Base-by-base conservation (phyloP, 2,329 filamentous ascomycete species). In the Lomentospora prolificans region DNA sequence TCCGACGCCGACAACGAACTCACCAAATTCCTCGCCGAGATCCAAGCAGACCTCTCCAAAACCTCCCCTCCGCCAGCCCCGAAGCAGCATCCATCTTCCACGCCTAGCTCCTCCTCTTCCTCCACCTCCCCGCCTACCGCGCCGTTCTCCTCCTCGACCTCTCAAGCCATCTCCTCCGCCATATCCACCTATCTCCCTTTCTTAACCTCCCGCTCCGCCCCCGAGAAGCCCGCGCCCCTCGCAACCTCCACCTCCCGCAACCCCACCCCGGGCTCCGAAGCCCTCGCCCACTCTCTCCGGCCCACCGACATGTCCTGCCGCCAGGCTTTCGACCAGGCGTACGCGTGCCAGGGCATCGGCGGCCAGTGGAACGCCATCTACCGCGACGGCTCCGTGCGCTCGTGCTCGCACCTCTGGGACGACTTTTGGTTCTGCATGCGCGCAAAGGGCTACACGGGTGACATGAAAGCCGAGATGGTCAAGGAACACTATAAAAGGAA, bases 401-500 rank as follows among this genome's bases (percentile, higher is more conserved):
- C 81, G 3, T 99, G 94, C 76, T 82, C 77, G 59, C 87, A 95
- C 61, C 85, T 90, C 60, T 96, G 92, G 90, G 81, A 86, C 59
- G 89, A 96, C 70, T 97, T 96, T 71, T 95, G 91, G 88, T 92
- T 96, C 73, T 99, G 94, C 76, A 96, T 97, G 91, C 85, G 89
- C 60, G 85, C 84, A 36, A 84, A 86, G 64, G 78, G 79, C 2
- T 83, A 83, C 64, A 69, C 77, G 0, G 78, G 81, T 24, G 71
- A 77, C 46, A 73, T 82, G 61, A 82, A 82, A 63, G 82, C 80
- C 58, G 78, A 75, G 54, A 76, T 78, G 62, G 78, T 95, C 56
- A 75, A 76, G 58, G 81, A 82, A 51, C 82, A 85, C 69, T 89
- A 91, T 70, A 76, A 81, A 60, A 76, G 80, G 60, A 86, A 85